phyloP scores from a whole-genome alignment of 306 rosid species.

The Arachis hypogaea region DNA sequence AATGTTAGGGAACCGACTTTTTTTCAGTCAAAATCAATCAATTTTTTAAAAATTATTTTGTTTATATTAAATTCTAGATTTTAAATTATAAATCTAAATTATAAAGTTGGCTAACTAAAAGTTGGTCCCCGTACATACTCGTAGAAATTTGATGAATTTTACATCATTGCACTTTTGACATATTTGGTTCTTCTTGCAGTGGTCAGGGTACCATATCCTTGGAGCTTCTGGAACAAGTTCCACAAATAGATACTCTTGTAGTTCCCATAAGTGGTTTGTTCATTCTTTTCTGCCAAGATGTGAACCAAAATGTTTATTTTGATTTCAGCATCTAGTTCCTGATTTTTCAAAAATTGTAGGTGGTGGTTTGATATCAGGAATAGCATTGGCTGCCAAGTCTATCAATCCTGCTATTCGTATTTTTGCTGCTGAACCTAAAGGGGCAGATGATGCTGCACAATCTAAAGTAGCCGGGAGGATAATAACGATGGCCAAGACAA shows the following conservation, averaged over 20 bases:
- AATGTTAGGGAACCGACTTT: too few relatives aligned
- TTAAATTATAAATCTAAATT: too few relatives aligned
- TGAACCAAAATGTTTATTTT: slow-evolving; percentile 8
- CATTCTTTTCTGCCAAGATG: slow-evolving; percentile 26
- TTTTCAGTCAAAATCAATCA: too few relatives aligned
- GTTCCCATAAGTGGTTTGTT: slow-evolving; percentile 90
- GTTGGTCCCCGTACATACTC: background rate
- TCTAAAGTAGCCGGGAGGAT: slow-evolving; percentile 89
- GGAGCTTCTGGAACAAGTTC: slow-evolving; percentile 84
- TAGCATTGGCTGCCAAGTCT: slow-evolving; percentile 91
- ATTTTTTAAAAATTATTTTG: too few relatives aligned
- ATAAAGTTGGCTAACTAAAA: too few relatives aligned
- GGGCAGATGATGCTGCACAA: slow-evolving; percentile 87
- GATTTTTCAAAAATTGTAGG: slow-evolving; percentile 57
- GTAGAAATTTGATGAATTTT: slow-evolving; percentile 18
- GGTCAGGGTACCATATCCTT: slow-evolving; percentile 92
- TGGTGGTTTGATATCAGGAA: slow-evolving; percentile 89
- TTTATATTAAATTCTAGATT: too few relatives aligned
- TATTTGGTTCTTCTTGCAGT: slow-evolving; percentile 57
- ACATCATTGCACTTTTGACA: slow-evolving; percentile 31
- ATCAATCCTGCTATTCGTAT: slow-evolving; percentile 73
- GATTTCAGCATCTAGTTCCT: background rate
- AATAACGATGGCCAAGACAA: slow-evolving; percentile 69
- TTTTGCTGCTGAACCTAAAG: slow-evolving; percentile 87
- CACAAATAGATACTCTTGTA: slow-evolving; percentile 69